phyloP scores from a whole-genome alignment of 202 grass and related monocot genomes.

The Carex arenaria region DNA sequence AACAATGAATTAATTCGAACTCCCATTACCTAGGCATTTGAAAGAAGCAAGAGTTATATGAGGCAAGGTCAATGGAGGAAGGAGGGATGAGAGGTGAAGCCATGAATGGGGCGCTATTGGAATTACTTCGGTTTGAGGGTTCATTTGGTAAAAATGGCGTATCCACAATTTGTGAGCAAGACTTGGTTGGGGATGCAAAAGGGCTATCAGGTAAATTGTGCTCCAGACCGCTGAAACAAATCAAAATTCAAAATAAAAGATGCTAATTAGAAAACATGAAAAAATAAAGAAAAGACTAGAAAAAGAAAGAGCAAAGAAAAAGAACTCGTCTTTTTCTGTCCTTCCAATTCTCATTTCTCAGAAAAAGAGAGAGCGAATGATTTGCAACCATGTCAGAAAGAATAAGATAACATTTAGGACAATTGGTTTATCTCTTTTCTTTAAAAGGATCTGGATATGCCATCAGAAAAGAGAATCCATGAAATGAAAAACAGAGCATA shows the following conservation, averaged over 20 bases:
- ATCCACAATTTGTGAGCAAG: slow-evolving; percentile 14
- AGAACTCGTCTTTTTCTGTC: slow-evolving; percentile 23
- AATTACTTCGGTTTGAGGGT: slow-evolving; percentile 21
- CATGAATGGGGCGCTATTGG: slow-evolving; percentile 27
- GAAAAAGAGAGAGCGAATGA: slow-evolving; percentile 5
- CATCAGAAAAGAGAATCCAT: slow-evolving; percentile 5
- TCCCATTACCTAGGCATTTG: slow-evolving; percentile 64
- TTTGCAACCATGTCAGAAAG: not conserved
- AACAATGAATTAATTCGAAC: not conserved
- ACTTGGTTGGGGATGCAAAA: slow-evolving; percentile 70
- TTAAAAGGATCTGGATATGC: slow-evolving; percentile 20
- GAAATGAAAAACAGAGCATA: slow-evolving; percentile 8
- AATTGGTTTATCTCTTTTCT: slow-evolving; percentile 7
- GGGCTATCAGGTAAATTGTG: slow-evolving; percentile 74
- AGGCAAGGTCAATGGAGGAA: slow-evolving; percentile 45
- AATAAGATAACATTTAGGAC: slow-evolving; percentile 16
- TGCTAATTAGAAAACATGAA: slow-evolving; percentile 8
- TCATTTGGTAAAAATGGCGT: slow-evolving; percentile 12
- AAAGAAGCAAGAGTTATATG: slow-evolving; percentile 74
- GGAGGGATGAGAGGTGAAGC: slow-evolving; percentile 45
- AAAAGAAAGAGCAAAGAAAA: slow-evolving; percentile 26
- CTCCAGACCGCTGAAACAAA: slow-evolving; percentile 46
- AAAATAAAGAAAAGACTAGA: not conserved
- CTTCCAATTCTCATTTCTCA: slow-evolving; percentile 18
- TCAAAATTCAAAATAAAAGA: slow-evolving; percentile 33